These are phyloP conservation scores for Boletus subcaerulescens DNA, from an alignment of 768 basidiomycete species.

Conservation along the genomic window DNA sequence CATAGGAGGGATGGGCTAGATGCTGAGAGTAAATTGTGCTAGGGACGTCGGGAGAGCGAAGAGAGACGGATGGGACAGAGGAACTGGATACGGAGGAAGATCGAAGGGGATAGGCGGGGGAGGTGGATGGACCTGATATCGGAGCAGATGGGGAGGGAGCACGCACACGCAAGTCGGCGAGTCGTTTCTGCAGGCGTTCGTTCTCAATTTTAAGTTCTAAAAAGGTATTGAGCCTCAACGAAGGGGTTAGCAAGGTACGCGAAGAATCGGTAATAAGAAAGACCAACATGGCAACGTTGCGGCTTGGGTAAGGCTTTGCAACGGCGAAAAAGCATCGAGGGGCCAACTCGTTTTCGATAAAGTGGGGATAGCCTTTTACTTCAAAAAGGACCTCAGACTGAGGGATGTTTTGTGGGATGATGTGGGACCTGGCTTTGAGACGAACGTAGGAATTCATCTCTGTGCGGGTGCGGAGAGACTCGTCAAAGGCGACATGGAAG, in stretches of 20 bases:
- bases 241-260: neutral
- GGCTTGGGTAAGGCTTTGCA: constrained; percentile 74
- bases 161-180: constrained; percentile 41
- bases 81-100: constrained; percentile 26
- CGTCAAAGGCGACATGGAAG: constrained; percentile 49
- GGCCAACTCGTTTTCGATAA: constrained; percentile 34
- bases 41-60: constrained; percentile 11
- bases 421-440: constrained; percentile 48
- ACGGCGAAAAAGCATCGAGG: constrained; percentile 70
- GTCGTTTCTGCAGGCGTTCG: constrained; percentile 66
- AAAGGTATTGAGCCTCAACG: constrained; percentile 60
- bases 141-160: constrained; percentile 17
- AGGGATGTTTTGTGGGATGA: constrained; percentile 22
- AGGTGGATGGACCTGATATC: constrained; percentile 11
- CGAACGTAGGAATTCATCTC: constrained; percentile 61
- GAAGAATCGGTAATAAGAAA: neutral
- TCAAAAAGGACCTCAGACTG: constrained; percentile 63
- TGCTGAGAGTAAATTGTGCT: constrained; percentile 17
- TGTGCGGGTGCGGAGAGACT: constrained; percentile 45
- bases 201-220: constrained; percentile 89
- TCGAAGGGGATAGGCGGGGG: constrained; percentile 28
- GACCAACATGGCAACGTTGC: constrained; percentile 65
- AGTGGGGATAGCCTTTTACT: constrained; percentile 63
- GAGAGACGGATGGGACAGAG: constrained; percentile 19
- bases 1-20: constrained; percentile 9